Evolutionary conservation across 2,329 filamentous ascomycete species (phyloP), one percentile per base, ranked within the genome.

Genomic region (Dactylella cylindrospora): DNA sequence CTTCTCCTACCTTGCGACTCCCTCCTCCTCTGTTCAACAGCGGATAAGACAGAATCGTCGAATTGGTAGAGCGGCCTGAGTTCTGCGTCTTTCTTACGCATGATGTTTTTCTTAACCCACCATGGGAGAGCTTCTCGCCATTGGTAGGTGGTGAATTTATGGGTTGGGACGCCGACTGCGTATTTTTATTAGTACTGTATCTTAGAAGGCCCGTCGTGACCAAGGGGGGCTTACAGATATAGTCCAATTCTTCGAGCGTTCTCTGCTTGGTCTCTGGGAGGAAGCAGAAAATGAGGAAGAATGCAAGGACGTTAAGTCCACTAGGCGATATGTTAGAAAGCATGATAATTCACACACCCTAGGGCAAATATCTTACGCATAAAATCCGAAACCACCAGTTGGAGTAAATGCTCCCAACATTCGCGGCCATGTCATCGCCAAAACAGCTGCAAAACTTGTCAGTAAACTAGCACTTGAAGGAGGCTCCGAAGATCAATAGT

Each of bases 341-440:
- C 3, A 7, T 25, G 29, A 12, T n/a, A 26, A 35, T 9, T 28
- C 8, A n/a, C 22, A 13, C 5, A 10, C 20, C 19, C 10, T n/a
- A 19, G 20, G 12, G 25, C 15, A 20, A 12, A 13, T 28, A 12
- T 17, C 47, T 52, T 39, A 54, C 38, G 80, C 76, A 64, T 83
- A 83, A 44, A 80, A 74, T 1, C 76, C 74, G 66, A 82, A 82
- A 0, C 79, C 76, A 1, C 79, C 79, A 3, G 76, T 68, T 1
- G 77, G 74, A 2, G 73, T 71, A 0, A 79, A 65, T 8, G 70
- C 67, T 2, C 71, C 70, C 9, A 84, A 71, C 72, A 84, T 78
- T 39, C 79, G 74, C 1, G 82, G 82, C 68, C 84, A 83, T 0
- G 81, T 84, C 45, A 86, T 79, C n/a, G 79, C 78, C 38, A 84